These are phyloP conservation scores for Jackrogersella multiformis DNA, from an alignment of 495 filamentous ascomycete genomes.

Conservation along the genomic window DNA sequence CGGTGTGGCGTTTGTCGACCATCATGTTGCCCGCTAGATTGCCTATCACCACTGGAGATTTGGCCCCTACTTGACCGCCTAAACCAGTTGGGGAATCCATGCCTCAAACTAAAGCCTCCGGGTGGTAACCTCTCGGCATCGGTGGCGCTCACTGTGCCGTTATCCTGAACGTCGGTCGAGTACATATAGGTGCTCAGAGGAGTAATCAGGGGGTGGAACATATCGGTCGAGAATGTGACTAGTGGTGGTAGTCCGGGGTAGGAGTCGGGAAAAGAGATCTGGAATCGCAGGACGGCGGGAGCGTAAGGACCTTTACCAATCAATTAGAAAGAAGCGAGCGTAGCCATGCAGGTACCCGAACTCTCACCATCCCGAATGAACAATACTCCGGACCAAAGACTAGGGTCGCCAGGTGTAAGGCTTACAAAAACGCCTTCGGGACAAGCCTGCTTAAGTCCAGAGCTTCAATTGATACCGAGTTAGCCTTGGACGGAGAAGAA, in stretches of 20 bases:
- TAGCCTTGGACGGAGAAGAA: conserved; percentile 12
- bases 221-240: conserved; percentile 86
- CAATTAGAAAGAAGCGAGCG: conserved; percentile 14
- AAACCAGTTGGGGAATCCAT: conserved; percentile 93
- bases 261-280: conserved; percentile 81
- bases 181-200: conserved; percentile 91
- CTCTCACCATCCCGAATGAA: conserved; percentile 84
- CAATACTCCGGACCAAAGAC: conserved; percentile 86
- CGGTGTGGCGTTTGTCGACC: conserved; percentile 38
- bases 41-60: conserved; percentile 31
- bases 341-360: conserved; percentile 29
- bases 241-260: conserved; percentile 84
- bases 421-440: conserved; percentile 87
- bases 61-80: conserved; percentile 53
- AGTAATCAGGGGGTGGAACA: conserved; percentile 93
- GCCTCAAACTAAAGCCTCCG: conserved; percentile 84
- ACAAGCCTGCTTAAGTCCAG: conserved; percentile 80
- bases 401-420: conserved; percentile 80
- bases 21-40: conserved; percentile 41
- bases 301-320: conserved; percentile 78
- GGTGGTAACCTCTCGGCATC: conserved; percentile 85
- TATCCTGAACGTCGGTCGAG: conserved; percentile 74
- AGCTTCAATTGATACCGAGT: conserved; percentile 54
- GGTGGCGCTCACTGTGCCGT: conserved; percentile 78
- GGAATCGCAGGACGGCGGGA: conserved; percentile 86